phyloP scores from a whole-genome alignment of 805 yeast genomes.

The Candida germanica region DNA sequence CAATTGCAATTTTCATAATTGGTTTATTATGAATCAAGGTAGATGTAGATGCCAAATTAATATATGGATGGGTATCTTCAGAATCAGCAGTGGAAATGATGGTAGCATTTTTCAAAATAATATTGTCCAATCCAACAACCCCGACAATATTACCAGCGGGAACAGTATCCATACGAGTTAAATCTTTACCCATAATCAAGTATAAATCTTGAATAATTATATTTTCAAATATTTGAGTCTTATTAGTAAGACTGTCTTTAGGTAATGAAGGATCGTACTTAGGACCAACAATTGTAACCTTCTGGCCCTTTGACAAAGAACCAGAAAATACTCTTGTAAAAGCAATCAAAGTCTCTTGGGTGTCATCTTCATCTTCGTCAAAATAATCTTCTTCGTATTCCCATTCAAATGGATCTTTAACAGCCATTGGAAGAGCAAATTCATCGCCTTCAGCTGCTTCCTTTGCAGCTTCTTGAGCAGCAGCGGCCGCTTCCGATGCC shows the following conservation, averaged over 20 bases:
- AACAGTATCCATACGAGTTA: conserved; percentile 70
- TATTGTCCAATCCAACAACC: conserved; percentile 83
- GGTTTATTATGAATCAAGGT: conserved; percentile 67
- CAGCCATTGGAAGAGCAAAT: conserved; percentile 22
- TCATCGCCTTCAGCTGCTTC: conserved; percentile 19
- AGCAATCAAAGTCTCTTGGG: conserved; percentile 73
- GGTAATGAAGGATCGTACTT: conserved; percentile 66
- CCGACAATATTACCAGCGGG: conserved; percentile 97
- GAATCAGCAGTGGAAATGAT: conserved; percentile 52
- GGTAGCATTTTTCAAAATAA: conserved; percentile 84
- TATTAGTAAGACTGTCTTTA: conserved; percentile 31
- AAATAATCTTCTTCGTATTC: conserved; percentile 48
- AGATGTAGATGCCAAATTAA: conserved; percentile 53
- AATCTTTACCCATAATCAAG: conserved; percentile 88
- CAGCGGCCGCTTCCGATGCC: conserved; percentile 54
- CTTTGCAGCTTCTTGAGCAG: conserved; percentile 24
- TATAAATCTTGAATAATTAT: conserved; percentile 68
- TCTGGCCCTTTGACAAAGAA: conserved; percentile 69
- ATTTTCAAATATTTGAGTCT: conserved; percentile 51
- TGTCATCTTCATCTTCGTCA: conserved; percentile 45
- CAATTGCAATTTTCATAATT: conserved; percentile 92
- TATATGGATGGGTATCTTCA: conserved; percentile 52
- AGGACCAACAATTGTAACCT: conserved; percentile 77
- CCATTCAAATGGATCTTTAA: conserved; percentile 41
- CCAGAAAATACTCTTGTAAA: conserved; percentile 91